These are phyloP conservation scores for Lecanosticta acicola DNA, from an alignment of 2,329 filamentous ascomycete species.

Conservation along the genomic window DNA sequence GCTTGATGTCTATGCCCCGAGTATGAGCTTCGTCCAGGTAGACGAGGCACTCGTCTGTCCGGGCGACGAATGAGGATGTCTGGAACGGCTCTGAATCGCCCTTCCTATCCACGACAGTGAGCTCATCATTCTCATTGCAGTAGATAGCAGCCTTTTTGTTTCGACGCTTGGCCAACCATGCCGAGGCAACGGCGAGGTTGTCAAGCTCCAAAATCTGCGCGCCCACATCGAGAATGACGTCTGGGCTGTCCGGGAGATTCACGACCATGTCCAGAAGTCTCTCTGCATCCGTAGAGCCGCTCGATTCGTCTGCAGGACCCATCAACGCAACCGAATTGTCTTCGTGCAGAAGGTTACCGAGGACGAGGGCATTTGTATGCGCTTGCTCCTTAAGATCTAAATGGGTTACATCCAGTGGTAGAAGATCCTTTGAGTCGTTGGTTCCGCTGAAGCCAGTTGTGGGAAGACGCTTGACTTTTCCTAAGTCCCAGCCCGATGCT, in stretches of 20 bases:
- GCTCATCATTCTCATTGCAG: slow-evolving; percentile 51
- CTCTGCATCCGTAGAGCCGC: slow-evolving; percentile 13
- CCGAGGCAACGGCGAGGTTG: slow-evolving; percentile 50
- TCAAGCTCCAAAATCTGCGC: slow-evolving; percentile 61
- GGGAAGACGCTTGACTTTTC: slow-evolving; percentile 44
- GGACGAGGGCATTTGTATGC: slow-evolving; percentile 63
- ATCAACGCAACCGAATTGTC: slow-evolving; percentile 43
- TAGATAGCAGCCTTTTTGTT: slow-evolving; percentile 49
- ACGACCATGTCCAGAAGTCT: slow-evolving; percentile 45
- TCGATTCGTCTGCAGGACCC: background rate
- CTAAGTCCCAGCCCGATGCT: slow-evolving; percentile 63
- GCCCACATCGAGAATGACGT: slow-evolving; percentile 65
- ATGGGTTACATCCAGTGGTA: slow-evolving; percentile 59
- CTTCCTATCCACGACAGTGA: slow-evolving; percentile 48
- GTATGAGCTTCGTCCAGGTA: slow-evolving; percentile 69
- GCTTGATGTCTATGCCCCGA: slow-evolving; percentile 60
- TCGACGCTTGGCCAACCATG: slow-evolving; percentile 45
- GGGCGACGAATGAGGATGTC: slow-evolving; percentile 52
- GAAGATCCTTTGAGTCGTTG: slow-evolving; percentile 56
- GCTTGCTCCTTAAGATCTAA: slow-evolving; percentile 51
- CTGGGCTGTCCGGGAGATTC: slow-evolving; percentile 35
- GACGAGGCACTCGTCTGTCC: slow-evolving; percentile 55
- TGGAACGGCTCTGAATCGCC: slow-evolving; percentile 47
- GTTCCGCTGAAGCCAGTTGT: slow-evolving; percentile 70
- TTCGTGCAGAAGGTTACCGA: slow-evolving; percentile 51